These are phyloP conservation scores for Tympanopsis confertula DNA, from an alignment of 2,329 filamentous ascomycete genomes.

Conservation along the genomic window DNA sequence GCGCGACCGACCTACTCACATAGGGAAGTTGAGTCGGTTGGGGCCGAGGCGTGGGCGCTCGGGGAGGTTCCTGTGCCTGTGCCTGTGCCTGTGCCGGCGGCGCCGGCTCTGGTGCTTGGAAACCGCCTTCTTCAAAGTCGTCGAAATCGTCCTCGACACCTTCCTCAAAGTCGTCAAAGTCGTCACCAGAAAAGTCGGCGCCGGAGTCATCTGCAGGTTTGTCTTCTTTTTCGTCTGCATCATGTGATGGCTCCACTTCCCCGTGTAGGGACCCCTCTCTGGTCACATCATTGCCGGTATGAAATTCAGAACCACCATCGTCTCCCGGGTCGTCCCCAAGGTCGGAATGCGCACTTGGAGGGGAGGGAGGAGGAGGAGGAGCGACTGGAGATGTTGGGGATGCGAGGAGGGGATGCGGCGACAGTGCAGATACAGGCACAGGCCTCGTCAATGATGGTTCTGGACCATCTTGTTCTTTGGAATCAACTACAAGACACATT, in stretches of 20 bases:
- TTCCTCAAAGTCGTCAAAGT: constrained; percentile 61
- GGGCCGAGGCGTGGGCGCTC: constrained; percentile 21
- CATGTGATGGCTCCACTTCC: constrained; percentile 31
- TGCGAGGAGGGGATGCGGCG: constrained; percentile 18
- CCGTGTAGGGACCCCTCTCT: constrained; percentile 9
- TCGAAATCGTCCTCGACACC: constrained; percentile 34
- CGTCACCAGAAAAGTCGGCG: constrained; percentile 45
- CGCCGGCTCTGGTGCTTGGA: constrained; percentile 30
- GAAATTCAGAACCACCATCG: constrained; percentile 3
- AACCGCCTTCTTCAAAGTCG: constrained; percentile 50
- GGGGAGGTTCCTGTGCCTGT: constrained; percentile 20
- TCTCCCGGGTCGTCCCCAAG: constrained; percentile 37
- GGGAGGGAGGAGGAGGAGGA: constrained; percentile 6
- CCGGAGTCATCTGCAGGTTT: constrained; percentile 26
- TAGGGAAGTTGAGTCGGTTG: not conserved
- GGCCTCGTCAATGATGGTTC: constrained; percentile 6
- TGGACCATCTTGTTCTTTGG: no score
- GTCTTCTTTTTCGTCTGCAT: constrained; percentile 47
- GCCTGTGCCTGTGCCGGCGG: constrained; percentile 17
- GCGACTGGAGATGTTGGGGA: constrained; percentile 23
- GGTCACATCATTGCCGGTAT: constrained; percentile 3
- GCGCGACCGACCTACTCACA: constrained; percentile 1
- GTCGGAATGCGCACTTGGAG: constrained; percentile 24
- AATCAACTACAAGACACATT: no score
- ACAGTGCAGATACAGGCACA: constrained; percentile 12